Percentiles rank a stretch among this genome's conserved stretches.
Conservation (phyloP, 176 grass and related monocot species). For the Raddia distichophylla region DNA sequence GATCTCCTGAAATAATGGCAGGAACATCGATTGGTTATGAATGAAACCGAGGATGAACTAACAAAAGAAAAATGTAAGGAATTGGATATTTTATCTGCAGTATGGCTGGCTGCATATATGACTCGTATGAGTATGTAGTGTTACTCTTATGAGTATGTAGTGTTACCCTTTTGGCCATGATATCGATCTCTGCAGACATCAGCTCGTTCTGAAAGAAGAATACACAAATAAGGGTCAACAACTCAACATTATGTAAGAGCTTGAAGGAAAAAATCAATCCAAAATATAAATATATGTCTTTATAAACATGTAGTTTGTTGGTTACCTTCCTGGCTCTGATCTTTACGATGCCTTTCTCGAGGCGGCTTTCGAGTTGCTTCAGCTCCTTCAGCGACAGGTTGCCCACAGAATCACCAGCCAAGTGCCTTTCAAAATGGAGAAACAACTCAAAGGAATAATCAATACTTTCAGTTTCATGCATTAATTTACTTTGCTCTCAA, state of each 20-base stretch:
- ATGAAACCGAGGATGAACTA: neutral
- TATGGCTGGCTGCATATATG: neutral
- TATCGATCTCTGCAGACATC: slow-evolving; percentile 63
- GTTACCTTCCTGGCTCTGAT: slow-evolving; percentile 77
- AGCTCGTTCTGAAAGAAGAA: slow-evolving; percentile 63
- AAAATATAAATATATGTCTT: neutral
- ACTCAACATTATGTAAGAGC: slow-evolving; percentile 11
- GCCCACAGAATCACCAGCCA: slow-evolving; percentile 61
- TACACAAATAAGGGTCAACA: neutral
- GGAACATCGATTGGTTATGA: neutral
- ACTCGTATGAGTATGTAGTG: neutral
- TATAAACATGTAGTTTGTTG: neutral
- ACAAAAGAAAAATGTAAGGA: neutral
- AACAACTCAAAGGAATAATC: neutral
- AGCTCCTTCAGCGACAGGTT: slow-evolving; percentile 69
- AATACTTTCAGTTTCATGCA: neutral
- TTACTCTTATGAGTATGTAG: slow-evolving; percentile 46
- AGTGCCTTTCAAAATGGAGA: slow-evolving; percentile 54
- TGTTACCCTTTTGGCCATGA: slow-evolving; percentile 72
- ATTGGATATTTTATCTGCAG: neutral
- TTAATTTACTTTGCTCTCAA: neutral
- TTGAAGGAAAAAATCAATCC: slow-evolving; percentile 9
- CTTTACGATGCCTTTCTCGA: slow-evolving; percentile 79
- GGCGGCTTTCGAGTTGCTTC: slow-evolving; percentile 73
- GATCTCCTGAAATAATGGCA: slow-evolving; percentile 48